A percentile compares a stretch with the other conserved stretches of the same genome.
These are phyloP conservation scores for Corylus avellana DNA, from an alignment of 306 rosid species.

Conservation along the genomic window DNA sequence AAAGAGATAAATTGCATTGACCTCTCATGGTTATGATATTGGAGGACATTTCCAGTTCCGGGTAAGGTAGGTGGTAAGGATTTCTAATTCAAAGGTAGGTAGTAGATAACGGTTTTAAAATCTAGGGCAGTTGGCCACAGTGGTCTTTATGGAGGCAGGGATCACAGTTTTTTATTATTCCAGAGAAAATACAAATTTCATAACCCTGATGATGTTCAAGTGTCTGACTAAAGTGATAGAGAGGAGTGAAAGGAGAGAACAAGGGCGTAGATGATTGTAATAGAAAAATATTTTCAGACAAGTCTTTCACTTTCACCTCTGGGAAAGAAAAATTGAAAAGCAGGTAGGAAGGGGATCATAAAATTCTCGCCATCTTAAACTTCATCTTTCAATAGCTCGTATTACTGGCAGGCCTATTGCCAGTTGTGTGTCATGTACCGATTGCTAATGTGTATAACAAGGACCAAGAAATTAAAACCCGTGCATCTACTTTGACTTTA, in stretches of 20 bases:
- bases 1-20: not conserved
- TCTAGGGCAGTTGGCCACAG: not conserved
- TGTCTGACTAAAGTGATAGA: not conserved
- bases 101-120: not conserved
- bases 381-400: not conserved
- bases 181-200: not conserved
- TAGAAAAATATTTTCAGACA: not conserved
- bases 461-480: not conserved
- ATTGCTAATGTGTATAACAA: not conserved
- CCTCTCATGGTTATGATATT: not conserved
- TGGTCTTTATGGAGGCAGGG: not conserved
- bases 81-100: not conserved
- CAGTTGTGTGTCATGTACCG: not conserved
- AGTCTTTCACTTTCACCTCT: not conserved
- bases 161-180: not conserved
- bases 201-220: not conserved
- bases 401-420: not conserved
- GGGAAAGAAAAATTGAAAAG: not conserved
- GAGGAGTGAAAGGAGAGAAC: not conserved
- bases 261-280: not conserved
- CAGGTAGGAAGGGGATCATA: not conserved
- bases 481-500: not conserved
- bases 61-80: not conserved
- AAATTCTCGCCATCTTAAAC: not conserved
- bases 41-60: not conserved